Base-by-base conservation (phyloP, 2,329 filamentous ascomycete genomes). In the Thielaviopsis ethacetica region DNA sequence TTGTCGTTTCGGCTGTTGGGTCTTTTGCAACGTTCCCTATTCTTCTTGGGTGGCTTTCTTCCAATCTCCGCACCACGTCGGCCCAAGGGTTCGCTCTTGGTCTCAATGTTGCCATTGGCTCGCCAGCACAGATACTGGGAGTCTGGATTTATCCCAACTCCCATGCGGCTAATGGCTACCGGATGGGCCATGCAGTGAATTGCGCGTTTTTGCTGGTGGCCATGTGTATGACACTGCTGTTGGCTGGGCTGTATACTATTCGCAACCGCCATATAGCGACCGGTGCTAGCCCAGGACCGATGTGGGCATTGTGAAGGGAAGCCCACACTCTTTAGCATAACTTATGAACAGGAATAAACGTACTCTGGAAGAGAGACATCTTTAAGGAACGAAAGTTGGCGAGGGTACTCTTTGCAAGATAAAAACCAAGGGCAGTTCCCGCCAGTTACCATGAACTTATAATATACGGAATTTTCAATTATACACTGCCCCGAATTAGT, bases 21-120 rank as follows among this genome's bases (percentile, higher is more conserved):
- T 75, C 83, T 0, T 88, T 88, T 62, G 77, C 82, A 0, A 84
- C 80, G 63, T 84, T 87, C 53, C 84, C 85, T 0, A 83, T 84
- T 0, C 74, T 88, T 61, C 73, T 86, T 1, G 83, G 83, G n/a
- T 86, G 83, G 84, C 71, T 87, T 6, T 82, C 80, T 9, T 81
- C 79, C 49, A 88, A 88, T 65, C 72, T 86, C 54, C 79, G 79
- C 65, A 81, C 76, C 58, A 86, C 84, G 0, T 79, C 80, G 0
- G 77, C 83, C 0, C 79, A 80, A 0, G 84, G 84, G 0, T 73
- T 88, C 12, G 84, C 84, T 1, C 84, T 88, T 59, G 85, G 84
- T 0, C 69, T 88, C 62, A 87, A 88, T 62, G 79, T 88, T 17
- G 82, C 80, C 1, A 75, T 85, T 30, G 76, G 76, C 54, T 84